phyloP scores from a whole-genome alignment of 2,329 filamentous ascomycete species.

The Chrysosporium keratinophilum region DNA sequence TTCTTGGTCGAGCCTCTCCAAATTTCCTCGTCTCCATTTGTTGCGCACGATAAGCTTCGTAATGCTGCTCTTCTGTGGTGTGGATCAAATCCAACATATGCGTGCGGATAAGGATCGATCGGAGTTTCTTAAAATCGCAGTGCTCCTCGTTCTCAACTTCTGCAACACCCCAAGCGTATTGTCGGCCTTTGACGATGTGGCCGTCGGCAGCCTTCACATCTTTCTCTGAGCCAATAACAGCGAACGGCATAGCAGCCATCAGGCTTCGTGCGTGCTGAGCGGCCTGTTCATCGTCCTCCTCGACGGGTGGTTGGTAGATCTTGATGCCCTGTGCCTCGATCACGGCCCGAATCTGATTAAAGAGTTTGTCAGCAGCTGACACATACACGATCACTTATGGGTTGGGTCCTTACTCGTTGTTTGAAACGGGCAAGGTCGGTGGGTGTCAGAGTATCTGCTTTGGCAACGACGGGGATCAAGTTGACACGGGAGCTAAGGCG shows the following conservation, averaged over 20 bases:
- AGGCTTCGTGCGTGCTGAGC: constrained; percentile 88
- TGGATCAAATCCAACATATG: constrained; percentile 99
- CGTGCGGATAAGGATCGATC: constrained; percentile 94
- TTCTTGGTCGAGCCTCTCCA: constrained; percentile 89
- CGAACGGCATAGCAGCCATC: constrained; percentile 96
- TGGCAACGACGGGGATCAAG: constrained; percentile 94
- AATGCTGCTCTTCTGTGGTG: constrained; percentile 98
- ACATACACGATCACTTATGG: background rate
- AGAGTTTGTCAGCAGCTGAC: background rate
- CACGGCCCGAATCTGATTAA: constrained; percentile 69
- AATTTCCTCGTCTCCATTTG: constrained; percentile 99
- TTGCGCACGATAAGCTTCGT: constrained; percentile 96
- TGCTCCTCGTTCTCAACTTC: constrained; percentile 99
- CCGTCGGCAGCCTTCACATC: constrained; percentile 94
- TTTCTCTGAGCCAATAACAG: constrained; percentile 97
- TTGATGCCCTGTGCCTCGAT: constrained; percentile 99
- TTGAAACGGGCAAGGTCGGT: constrained; percentile 89
- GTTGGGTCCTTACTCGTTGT: constrained; percentile 59
- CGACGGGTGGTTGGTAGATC: constrained; percentile 95
- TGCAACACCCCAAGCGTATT: constrained; percentile 98
- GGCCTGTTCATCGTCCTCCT: constrained; percentile 95
- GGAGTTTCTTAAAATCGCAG: constrained; percentile 99
- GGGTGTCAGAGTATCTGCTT: constrained; percentile 95
- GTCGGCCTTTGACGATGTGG: constrained; percentile 95
- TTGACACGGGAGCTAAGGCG: constrained; percentile 95